phyloP scores from a whole-genome alignment of 257 asterid species.

The Nicotiana obtusifolia region DNA sequence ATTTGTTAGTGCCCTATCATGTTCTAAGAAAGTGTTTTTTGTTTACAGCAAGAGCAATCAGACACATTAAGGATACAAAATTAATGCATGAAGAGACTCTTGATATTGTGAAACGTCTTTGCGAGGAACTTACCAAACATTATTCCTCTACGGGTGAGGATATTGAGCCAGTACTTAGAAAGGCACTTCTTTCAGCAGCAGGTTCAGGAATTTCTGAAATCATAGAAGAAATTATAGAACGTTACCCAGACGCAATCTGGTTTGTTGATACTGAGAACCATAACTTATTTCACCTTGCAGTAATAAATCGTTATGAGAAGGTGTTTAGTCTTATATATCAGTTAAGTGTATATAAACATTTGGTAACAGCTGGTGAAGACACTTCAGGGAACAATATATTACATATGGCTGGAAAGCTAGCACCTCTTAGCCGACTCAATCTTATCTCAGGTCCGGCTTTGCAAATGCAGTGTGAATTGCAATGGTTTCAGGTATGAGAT shows the following conservation, averaged over 20 bases:
- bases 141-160: conserved; percentile 22
- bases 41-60: background rate
- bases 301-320: conserved; percentile 29
- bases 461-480: conserved; percentile 15
- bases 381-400: conserved; percentile 24
- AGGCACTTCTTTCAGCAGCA: conserved; percentile 29
- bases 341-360: conserved; percentile 27
- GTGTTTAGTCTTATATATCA: conserved; percentile 36
- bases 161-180: background rate
- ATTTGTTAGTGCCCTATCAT: background rate
- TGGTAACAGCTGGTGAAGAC: conserved; percentile 24
- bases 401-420: conserved; percentile 31
- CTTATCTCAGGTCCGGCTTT: conserved; percentile 3
- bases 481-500: conserved; percentile 20
- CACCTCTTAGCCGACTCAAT: conserved; percentile 19
- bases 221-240: conserved; percentile 38
- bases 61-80: conserved; percentile 8
- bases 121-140: conserved; percentile 21
- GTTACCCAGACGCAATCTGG: conserved; percentile 37
- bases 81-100: conserved; percentile 33
- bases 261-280: conserved; percentile 23
- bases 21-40: background rate
- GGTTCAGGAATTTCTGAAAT: conserved; percentile 32
- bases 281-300: conserved; percentile 34
- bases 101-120: conserved; percentile 26